A percentile compares a stretch with the other conserved stretches of the same genome.
These are phyloP conservation scores for Cercophora newfieldiana DNA, from an alignment of 495 filamentous ascomycete species.

Conservation along the genomic window DNA sequence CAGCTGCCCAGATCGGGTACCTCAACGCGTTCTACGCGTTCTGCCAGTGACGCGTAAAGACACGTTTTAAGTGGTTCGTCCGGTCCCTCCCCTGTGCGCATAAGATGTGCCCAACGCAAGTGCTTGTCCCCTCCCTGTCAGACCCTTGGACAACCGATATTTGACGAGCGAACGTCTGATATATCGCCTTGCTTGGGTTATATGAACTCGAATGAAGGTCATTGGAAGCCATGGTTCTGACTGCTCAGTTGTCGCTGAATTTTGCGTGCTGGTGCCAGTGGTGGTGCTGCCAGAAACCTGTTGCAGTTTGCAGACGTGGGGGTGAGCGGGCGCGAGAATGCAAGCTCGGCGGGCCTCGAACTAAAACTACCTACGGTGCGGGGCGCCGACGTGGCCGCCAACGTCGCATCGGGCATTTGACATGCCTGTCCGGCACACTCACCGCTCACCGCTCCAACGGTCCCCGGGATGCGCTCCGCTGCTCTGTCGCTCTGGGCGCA, in stretches of 20 bases:
- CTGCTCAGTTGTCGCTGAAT: not conserved
- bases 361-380: not conserved
- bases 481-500: not conserved
- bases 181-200: not conserved
- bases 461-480: not conserved
- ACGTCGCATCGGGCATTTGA: slow-evolving; percentile 8
- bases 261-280: not conserved
- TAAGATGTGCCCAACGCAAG: slow-evolving; percentile 26
- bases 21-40: slow-evolving; percentile 24
- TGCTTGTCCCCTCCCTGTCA: slow-evolving; percentile 10
- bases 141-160: not conserved
- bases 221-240: not conserved
- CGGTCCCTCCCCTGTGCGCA: slow-evolving; percentile 16
- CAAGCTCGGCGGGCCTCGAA: not conserved
- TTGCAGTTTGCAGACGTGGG: not conserved
- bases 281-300: not conserved
- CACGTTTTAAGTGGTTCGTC: slow-evolving; percentile 15
- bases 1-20: not conserved
- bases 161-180: not conserved
- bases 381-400: not conserved
- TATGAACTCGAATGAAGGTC: not conserved
- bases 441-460: slow-evolving; percentile 4
- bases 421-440: not conserved
- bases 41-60: slow-evolving; percentile 8
- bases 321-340: not conserved